Conservation (phyloP, 805 yeast species). For the Clavispora asparagi region DNA sequence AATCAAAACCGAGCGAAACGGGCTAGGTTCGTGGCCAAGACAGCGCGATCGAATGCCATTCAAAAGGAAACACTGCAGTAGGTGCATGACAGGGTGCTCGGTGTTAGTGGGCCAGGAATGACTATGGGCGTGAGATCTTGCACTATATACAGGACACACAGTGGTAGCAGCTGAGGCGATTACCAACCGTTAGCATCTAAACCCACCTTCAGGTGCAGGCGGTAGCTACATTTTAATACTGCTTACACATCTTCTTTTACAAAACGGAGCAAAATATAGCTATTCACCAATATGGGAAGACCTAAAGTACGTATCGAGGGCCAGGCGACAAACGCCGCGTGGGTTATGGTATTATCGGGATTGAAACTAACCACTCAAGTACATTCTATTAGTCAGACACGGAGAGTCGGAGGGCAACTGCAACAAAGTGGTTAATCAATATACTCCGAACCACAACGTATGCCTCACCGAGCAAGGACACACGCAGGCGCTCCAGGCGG, state of each 20-base stretch:
- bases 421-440: slow-evolving; percentile 75
- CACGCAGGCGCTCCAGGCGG: slow-evolving; percentile 57
- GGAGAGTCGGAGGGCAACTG: slow-evolving; percentile 91
- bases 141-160: neutral
- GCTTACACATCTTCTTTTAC: neutral
- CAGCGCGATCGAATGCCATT: too few species aligned
- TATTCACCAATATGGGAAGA: slow-evolving; percentile 21
- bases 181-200: neutral
- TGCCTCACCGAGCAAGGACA: slow-evolving; percentile 70
- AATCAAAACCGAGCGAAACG: too few species aligned
- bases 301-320: slow-evolving; percentile 25
- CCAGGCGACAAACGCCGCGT: neutral
- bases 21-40: too few species aligned
- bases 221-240: neutral
- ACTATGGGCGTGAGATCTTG: neutral
- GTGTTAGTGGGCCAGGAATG: neutral
- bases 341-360: neutral
- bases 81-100: neutral
- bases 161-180: neutral
- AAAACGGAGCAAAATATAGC: neutral
- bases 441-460: slow-evolving; percentile 76
- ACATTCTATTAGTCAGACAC: slow-evolving; percentile 79
- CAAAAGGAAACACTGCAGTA: neutral
- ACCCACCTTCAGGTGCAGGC: neutral
- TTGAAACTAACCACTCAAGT: slow-evolving; percentile 24